Evolutionary conservation across 2,329 filamentous ascomycete genomes (phyloP), one percentile per base, ranked within the genome.

Genomic region (Cercospora citrullina): DNA sequence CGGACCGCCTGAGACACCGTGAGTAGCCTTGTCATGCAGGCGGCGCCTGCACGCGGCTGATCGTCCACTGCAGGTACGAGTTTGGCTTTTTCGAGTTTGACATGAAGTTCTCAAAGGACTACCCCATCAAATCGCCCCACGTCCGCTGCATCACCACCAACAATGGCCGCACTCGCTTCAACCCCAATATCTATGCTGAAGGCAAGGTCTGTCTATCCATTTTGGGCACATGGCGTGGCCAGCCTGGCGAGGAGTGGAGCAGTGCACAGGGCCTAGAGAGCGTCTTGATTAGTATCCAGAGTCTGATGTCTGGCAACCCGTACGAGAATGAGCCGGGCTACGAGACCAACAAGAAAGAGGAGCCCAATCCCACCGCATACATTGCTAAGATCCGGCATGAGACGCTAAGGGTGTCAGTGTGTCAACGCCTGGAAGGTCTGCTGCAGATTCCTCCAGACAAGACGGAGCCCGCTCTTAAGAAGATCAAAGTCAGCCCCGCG

Each of bases 231-330:
- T 99, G 95, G 95, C 87, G 91, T 60, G 94, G 94, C 30, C 91
- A 97, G 76, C 86, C 88, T 16, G 93, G 94, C 65, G 95, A 98
- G 79, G 90, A 97, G 78, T 99, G 95, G 95, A 97, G 94, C 16
- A 93, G 94, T 16, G 95, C 94, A 0, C 95, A 98, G 79, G 94
- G 95, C 6, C 84, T 99, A 1, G 95, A 98, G 79, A 98, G 94
- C 0, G 92, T 98, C 60, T 81, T 99, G 59, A 87, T 98, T 63
- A 98, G 94, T 5, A 97, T 99, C 66, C 95, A 99, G 80, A 97
- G 94, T 78, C 84, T 99, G 55, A 94, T 99, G 90, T 97, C 93
- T 0, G 82, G 88, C 30, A 97, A 68, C 31, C 66, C 66, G 10
- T 98, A 97, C 80, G 75, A 77, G 68, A 97, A 98, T 75, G 95